Evolutionary conservation across 23 red algal species (phyloP), one percentile per base, ranked within the genome.

Genomic region (Gracilaria vermiculophylla): DNA sequence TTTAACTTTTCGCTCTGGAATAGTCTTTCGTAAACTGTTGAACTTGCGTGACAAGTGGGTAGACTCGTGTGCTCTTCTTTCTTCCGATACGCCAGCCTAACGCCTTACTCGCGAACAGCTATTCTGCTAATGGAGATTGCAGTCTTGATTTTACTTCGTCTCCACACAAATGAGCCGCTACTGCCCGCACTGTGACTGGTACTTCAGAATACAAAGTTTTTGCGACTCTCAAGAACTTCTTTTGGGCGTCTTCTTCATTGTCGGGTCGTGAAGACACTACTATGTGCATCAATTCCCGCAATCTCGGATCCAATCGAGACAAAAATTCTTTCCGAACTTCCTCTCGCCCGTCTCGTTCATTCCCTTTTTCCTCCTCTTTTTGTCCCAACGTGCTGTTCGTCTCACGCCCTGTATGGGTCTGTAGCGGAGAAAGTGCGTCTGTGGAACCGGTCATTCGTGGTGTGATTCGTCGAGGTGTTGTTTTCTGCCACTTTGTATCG

Each of bases 131-230:
- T 11, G 0, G 25, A 15, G 67, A 47, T 27, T 24, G 39, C 25
- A 73, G 37, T 73, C 67, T 73, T 4, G 5, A 47, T 4, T 14
- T 20, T 4, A 73, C 37, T 73, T 73, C 20, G 25, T 47, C 37
- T 16, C 67, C 60, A 78, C 76, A 90, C 17, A 79, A 32, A 32
- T 76, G 48, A 44, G 85, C 76, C 20, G 85, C 73, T 25, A 90
- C 81, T 11, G 60, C 44, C 9, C 48, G 53, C 35, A 86, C 66
- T 32, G 81, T 86, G 27, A 43, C 50, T 23, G 81, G 61, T 15
- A 48, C 25, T 6, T 45, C 81, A 51, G 81, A 62, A 62, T 86
- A 86, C 34, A 86, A 40, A 24, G 48, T 69, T 51, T 86, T 86
- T 17, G 66, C 66, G 3, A 86, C 65, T 54, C 65, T 51, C 11